These are phyloP conservation scores for Ogataea ganodermae DNA, from an alignment of 805 yeast genomes.

Conservation along the genomic window DNA sequence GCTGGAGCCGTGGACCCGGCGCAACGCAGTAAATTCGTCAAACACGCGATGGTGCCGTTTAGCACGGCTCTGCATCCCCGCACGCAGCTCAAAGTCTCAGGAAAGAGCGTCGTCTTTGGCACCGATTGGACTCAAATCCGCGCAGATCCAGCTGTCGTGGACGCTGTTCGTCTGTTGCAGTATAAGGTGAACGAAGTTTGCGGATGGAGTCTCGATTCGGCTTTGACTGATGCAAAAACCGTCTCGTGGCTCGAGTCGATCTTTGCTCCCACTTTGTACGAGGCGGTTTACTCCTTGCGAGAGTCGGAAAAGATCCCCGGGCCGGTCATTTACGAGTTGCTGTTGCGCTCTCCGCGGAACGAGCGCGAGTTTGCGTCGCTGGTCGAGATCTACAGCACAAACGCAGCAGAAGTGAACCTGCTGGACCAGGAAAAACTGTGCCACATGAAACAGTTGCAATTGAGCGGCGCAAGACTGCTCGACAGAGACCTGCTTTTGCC, in stretches of 20 bases:
- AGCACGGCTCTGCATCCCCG: constrained; percentile 5
- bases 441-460: constrained; percentile 22
- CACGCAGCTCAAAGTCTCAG: constrained; percentile 4
- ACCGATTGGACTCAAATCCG: constrained; percentile 7
- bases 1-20: constrained; percentile 13
- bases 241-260: constrained; percentile 33
- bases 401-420: constrained; percentile 19
- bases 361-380: constrained; percentile 29
- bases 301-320: constrained; percentile 25
- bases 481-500: constrained; percentile 28
- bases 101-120: constrained; percentile 6
- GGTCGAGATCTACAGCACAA: constrained; percentile 27
- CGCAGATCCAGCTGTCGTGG: constrained; percentile 1
- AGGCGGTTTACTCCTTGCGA: constrained; percentile 21
- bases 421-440: constrained; percentile 34
- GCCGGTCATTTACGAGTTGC: constrained; percentile 32
- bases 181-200: constrained; percentile 24
- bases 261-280: constrained; percentile 23
- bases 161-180: constrained; percentile 22
- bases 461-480: constrained; percentile 5
- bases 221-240: constrained; percentile 23
- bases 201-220: constrained; percentile 22
- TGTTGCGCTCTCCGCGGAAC: constrained; percentile 29
- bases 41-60: constrained; percentile 1
- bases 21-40: constrained; percentile 7